Conservation (phyloP, 2,329 filamentous ascomycete genomes). For the Helicocarpus griseus region DNA sequence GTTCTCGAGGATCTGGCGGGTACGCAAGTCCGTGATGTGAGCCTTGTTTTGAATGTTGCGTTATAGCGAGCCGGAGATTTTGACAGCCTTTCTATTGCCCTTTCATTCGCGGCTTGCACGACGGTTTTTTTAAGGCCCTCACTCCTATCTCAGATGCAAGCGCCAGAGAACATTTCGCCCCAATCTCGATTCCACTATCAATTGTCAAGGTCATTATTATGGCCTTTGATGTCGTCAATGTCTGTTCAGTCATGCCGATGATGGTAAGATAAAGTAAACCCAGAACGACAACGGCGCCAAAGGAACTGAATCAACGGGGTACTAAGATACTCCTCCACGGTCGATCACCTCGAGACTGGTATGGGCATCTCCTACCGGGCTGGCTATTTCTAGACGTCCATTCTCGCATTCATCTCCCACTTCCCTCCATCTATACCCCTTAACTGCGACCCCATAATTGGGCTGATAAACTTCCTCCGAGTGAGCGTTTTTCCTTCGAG, state of each 20-base stretch:
- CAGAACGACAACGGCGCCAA: background rate
- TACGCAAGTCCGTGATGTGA: slow-evolving; percentile 84
- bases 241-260: background rate
- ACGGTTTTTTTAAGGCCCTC: background rate
- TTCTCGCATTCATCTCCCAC: background rate
- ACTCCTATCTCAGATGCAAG: background rate
- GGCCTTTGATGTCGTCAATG: background rate
- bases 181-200: background rate
- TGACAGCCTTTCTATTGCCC: background rate
- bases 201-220: background rate
- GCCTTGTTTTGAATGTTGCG: slow-evolving; percentile 86
- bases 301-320: background rate
- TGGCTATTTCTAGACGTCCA: background rate
- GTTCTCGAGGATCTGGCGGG: slow-evolving; percentile 95
- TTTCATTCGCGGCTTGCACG: background rate
- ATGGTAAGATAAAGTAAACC: background rate
- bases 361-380: background rate
- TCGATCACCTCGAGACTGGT: background rate
- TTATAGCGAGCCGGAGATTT: slow-evolving; percentile 38
- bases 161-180: background rate
- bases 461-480: slow-evolving; percentile 11
- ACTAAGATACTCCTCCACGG: background rate
- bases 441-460: slow-evolving; percentile 8
- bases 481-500: slow-evolving; percentile 9
- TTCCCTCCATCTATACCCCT: slow-evolving; percentile 7